These are phyloP conservation scores for Saccharomycopsis vini DNA, from an alignment of 805 yeast species.

Conservation along the genomic window DNA sequence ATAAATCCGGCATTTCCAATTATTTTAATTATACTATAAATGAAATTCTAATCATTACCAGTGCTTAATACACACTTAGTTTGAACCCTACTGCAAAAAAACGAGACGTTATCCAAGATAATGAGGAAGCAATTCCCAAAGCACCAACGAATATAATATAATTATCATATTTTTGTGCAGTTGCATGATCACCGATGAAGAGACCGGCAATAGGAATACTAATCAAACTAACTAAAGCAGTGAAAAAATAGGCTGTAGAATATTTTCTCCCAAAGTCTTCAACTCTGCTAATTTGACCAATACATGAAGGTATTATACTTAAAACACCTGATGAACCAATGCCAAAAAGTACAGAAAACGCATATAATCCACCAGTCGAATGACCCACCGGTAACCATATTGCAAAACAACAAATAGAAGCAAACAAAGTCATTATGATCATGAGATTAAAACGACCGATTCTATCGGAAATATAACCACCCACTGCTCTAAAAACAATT, in stretches of 20 bases:
- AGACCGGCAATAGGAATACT: constrained; percentile 44
- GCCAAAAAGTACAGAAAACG: constrained; percentile 44
- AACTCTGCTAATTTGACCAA: constrained; percentile 48
- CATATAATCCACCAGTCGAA: constrained; percentile 30
- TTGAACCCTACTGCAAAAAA: constrained; percentile 28
- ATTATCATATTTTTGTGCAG: constrained; percentile 28
- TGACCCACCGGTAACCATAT: constrained; percentile 38
- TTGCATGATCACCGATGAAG: constrained; percentile 30
- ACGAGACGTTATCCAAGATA: constrained; percentile 37
- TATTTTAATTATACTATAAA: no score
- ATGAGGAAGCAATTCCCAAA: constrained; percentile 31
- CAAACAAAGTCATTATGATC: constrained; percentile 28
- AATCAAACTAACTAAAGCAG: constrained; percentile 41
- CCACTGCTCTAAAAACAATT: constrained; percentile 27
- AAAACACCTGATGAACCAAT: constrained; percentile 47
- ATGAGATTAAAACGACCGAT: constrained; percentile 42
- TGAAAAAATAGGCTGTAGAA: constrained; percentile 49
- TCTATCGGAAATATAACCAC: constrained; percentile 29
- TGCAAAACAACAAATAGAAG: constrained; percentile 29
- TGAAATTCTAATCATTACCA: no score
- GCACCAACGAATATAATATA: constrained; percentile 31
- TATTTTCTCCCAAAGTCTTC: constrained; percentile 48
- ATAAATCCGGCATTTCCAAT: no score
- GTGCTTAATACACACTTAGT: not conserved
- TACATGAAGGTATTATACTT: constrained; percentile 49